A percentile compares a stretch with the other conserved stretches of the same genome.
These are phyloP conservation scores for Exophiala spinifera DNA, from an alignment of 2,329 filamentous ascomycete genomes.

Conservation along the genomic window DNA sequence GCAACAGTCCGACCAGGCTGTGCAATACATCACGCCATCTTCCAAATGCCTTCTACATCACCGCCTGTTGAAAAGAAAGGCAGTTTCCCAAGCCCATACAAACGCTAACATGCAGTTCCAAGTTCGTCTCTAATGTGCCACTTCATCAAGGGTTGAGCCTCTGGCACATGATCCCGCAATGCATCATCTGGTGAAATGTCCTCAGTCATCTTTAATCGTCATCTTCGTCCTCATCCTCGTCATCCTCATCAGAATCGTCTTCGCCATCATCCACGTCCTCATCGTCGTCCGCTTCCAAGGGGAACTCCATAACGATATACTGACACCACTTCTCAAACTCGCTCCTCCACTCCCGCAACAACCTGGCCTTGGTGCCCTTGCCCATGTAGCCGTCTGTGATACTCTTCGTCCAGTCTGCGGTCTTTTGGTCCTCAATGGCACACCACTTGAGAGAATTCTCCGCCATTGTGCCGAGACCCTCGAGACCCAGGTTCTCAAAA, in stretches of 20 bases:
- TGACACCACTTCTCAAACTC: constrained; percentile 89
- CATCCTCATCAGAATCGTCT: constrained; percentile 26
- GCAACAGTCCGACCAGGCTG: too few relatives aligned
- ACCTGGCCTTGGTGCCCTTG: constrained; percentile 64
- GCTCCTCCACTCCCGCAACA: constrained; percentile 72
- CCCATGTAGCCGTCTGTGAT: constrained; percentile 73
- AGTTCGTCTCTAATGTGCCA: neutral
- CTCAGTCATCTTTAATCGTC: constrained; percentile 17
- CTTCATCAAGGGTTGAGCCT: too few relatives aligned
- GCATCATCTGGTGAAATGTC: neutral
- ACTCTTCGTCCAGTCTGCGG: constrained; percentile 67
- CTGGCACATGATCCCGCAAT: neutral
- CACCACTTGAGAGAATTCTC: constrained; percentile 93
- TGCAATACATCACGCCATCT: too few relatives aligned
- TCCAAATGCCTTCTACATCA: too few relatives aligned
- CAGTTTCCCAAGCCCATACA: too few relatives aligned
- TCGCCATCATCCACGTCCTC: constrained; percentile 34
- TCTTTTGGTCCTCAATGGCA: constrained; percentile 74
- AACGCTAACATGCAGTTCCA: too few relatives aligned
- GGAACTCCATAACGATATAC: constrained; percentile 81
- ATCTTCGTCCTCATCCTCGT: constrained; percentile 26
- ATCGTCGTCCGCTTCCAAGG: constrained; percentile 47
- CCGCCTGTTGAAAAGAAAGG: too few relatives aligned
- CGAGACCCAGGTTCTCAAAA: constrained; percentile 86
- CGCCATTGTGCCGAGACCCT: constrained; percentile 78